A percentile compares a stretch with the other conserved stretches of the same genome.
phyloP scores from a whole-genome alignment of 2,329 filamentous ascomycete species.

The Trichoderma citrinoviride region DNA sequence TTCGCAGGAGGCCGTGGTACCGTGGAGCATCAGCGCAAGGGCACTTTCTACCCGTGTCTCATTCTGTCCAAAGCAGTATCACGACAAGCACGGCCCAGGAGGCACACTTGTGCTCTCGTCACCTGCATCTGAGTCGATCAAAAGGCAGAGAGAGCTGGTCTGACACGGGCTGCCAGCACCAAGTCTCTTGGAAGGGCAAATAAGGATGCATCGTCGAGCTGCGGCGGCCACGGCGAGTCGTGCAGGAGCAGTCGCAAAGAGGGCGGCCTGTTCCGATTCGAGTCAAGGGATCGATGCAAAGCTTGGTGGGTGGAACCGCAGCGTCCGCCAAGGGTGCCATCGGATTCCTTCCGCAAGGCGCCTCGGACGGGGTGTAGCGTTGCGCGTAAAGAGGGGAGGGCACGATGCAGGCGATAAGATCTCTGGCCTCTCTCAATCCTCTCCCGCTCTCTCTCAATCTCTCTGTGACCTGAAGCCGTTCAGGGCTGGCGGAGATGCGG shows the following conservation, averaged over 20 bases:
- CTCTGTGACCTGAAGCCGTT: neutral
- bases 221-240: neutral
- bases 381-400: neutral
- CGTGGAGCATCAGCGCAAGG: neutral
- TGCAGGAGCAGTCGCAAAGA: neutral
- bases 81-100: constrained; percentile 1
- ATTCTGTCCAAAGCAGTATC: neutral
- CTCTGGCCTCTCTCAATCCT: neutral
- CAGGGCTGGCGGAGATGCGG: neutral
- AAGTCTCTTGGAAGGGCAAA: neutral
- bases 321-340: neutral
- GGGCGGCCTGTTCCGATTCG: neutral
- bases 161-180: neutral
- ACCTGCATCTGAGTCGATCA: neutral
- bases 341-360: constrained; percentile 9
- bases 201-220: neutral
- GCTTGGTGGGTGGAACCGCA: neutral
- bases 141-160: neutral
- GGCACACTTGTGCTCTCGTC: constrained; percentile 3
- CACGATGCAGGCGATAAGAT: neutral
- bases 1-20: neutral
- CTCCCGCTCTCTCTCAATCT: neutral
- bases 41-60: neutral
- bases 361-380: neutral
- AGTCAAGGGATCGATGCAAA: neutral